Evolutionary conservation across 371 early-diverging fungal genomes (phyloP).

Genomic region (Mucor plumbeus): DNA sequence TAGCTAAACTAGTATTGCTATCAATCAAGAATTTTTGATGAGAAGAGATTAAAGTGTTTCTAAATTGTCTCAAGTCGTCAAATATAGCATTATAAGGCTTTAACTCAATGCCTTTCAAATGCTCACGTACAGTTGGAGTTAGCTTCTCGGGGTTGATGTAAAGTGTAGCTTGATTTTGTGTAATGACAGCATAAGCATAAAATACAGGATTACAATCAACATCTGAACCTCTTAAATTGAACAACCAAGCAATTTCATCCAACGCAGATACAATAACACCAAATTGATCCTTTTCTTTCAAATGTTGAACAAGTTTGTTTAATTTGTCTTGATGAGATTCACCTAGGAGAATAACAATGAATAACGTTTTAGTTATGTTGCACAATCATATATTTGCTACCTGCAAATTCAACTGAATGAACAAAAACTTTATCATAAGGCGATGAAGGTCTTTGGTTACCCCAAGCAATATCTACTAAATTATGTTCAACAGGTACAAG

Average conservation of each 20-base stretch:
- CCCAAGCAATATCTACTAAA: slow-evolving; percentile 88
- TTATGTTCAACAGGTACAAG: slow-evolving; percentile 67
- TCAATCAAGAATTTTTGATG: slow-evolving; percentile 60
- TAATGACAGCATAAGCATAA: slow-evolving; percentile 89
- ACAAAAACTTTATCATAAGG: slow-evolving; percentile 69
- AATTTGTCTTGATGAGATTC: slow-evolving; percentile 63
- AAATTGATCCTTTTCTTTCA: slow-evolving; percentile 62
- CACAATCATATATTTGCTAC: slow-evolving; percentile 41
- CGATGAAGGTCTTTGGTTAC: slow-evolving; percentile 63
- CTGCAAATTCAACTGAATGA: slow-evolving; percentile 72
- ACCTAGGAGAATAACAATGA: slow-evolving; percentile 15
- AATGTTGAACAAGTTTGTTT: slow-evolving; percentile 59
- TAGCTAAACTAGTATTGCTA: slow-evolving; percentile 70
- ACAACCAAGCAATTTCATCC: slow-evolving; percentile 97
- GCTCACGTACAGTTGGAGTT: slow-evolving; percentile 60
- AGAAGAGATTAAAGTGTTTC: slow-evolving; percentile 20
- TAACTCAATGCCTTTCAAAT: slow-evolving; percentile 70
- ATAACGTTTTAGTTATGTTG: not conserved
- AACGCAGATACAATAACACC: slow-evolving; percentile 86
- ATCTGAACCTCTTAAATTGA: slow-evolving; percentile 98
- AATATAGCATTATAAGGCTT: slow-evolving; percentile 84
- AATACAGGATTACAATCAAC: slow-evolving; percentile 98
- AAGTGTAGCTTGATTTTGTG: slow-evolving; percentile 68
- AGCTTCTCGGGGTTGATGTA: slow-evolving; percentile 85
- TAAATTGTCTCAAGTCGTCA: slow-evolving; percentile 59